Base-by-base conservation (phyloP, 805 yeast species). In the Starmerella ratchasimensis region DNA sequence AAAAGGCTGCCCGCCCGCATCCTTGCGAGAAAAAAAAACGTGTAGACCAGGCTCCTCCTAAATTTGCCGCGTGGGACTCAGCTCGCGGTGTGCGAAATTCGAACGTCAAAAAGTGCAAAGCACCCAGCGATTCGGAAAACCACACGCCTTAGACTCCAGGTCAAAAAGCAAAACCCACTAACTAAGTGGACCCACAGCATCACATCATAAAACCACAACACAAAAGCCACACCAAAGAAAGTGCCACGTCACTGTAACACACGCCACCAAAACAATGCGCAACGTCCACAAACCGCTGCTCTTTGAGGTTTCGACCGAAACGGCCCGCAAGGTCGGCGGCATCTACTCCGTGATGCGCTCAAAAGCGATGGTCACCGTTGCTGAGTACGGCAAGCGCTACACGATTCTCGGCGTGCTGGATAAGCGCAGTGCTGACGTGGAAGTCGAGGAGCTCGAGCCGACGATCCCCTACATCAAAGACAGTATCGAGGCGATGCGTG, bases 291-390 rank as follows among this genome's bases (percentile, higher is more conserved):
- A 81, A 58, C 95, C 83, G 56, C 65, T 86, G 38, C 69, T 90
- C 34, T 84, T 88, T 54, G 98, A 88, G 64, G 79, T 82, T 31
- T 94, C 97, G 44, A 88, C 98, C 2, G 98, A 88, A 58, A 96
- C 88, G 36, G 97, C 97, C 52, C 86, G 90, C 65, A 69, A 93
- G 52, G 97, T 88, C 17, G 98, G 98, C 35, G 98, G 98, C 26
- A 88, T 88, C 58, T 88, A 88, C 64, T 86, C 97, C 5, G 98
- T 88, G 36, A 69, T 88, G 54, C 90, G 90, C 59, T 82, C 95
- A 9, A 88, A 88, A 61, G 96, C 96, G 6, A 96, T 96, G 7
- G 84, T 86, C 43, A 88, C 98, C 7, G 88, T 80, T 36, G 84
- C 93, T 28, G 96, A 88, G 60, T 90, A 84, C 61, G 72, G 80